Base-by-base conservation (phyloP, 2,329 filamentous ascomycete genomes). In the Monilinia vaccinii-corymbosi region DNA sequence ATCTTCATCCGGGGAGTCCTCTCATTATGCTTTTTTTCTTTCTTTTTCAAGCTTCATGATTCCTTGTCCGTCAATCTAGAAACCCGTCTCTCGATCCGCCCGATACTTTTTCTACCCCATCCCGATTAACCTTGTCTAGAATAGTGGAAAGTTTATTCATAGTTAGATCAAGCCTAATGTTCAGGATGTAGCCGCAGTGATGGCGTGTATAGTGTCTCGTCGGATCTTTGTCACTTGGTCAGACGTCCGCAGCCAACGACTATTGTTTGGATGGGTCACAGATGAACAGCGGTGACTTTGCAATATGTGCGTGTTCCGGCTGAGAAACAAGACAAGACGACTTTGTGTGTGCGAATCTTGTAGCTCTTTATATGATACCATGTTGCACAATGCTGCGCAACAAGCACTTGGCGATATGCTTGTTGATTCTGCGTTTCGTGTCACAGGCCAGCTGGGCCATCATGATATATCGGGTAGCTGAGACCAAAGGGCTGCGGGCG, bases 161-260 rank as follows among this genome's bases (percentile, higher is more conserved):
- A 58, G 56, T 28, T 23, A 31, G 45, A 57, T 23, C 25, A 36
- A 21, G 47, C 18, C 32, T 23, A 23, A 40, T 23, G 25, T 51
- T 21, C n/a, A 38, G 51, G 8, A 18, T 21, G 45, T 58, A 51
- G 56, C 46, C 56, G 46, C 34, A 42, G 34, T 23, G n/a, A 36
- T 58, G 46, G 46, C 36, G n/a, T n/a, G n/a, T n/a, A n/a, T n/a
- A n/a, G n/a, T n/a, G n/a, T n/a, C n/a, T n/a, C n/a, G n/a, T n/a
- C n/a, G 34, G 13, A 13, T 46, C 44, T 25, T 23, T 36, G 56
- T 6, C 48, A 50, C 45, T 44, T 23, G 44, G 46, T 42, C 34
- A 42, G 56, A 58, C 46, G n/a, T n/a, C n/a, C n/a, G 45, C 47
- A 32, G 45, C 36, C 56, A 58, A 51, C 56, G 46, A 51, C 56